Evolutionary conservation across 306 rosid species (phyloP).

Genomic region (Calophaca sinica): DNA sequence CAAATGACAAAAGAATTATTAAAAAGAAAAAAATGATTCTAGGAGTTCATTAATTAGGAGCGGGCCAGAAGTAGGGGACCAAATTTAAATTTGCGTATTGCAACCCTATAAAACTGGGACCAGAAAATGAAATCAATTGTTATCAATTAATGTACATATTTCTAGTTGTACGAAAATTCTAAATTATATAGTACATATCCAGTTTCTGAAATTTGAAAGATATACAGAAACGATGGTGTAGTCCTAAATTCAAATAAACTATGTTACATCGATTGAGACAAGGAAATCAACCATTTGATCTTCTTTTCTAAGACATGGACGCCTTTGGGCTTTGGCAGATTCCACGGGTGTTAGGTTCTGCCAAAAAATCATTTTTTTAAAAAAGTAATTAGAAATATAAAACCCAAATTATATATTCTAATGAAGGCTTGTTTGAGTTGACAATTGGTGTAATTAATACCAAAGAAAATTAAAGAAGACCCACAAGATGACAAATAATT

Average conservation of each 20-base stretch:
- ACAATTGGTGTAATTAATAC: too few relatives aligned
- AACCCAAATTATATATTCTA: too few relatives aligned
- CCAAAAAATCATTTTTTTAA: too few relatives aligned
- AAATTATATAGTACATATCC: neutral
- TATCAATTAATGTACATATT: neutral
- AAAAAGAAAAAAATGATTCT: neutral
- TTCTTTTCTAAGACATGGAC: neutral
- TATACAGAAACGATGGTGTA: neutral
- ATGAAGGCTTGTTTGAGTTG: too few relatives aligned
- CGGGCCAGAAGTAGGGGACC: neutral
- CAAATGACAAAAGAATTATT: neutral
- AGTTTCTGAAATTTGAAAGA: neutral
- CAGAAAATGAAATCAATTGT: neutral
- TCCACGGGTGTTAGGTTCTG: too few relatives aligned
- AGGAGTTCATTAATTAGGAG: too few relatives aligned
- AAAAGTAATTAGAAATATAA: too few relatives aligned
- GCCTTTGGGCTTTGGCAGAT: neutral
- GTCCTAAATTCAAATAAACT: neutral
- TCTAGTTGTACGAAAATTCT: neutral
- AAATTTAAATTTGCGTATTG: too few relatives aligned
- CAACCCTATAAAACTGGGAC: neutral
- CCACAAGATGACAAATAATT: too few relatives aligned
- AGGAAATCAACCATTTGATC: neutral
- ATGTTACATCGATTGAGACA: neutral
- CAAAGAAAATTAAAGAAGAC: too few relatives aligned